These are phyloP conservation scores for Russula vinacea DNA, from an alignment of 768 basidiomycete genomes.

Conservation along the genomic window DNA sequence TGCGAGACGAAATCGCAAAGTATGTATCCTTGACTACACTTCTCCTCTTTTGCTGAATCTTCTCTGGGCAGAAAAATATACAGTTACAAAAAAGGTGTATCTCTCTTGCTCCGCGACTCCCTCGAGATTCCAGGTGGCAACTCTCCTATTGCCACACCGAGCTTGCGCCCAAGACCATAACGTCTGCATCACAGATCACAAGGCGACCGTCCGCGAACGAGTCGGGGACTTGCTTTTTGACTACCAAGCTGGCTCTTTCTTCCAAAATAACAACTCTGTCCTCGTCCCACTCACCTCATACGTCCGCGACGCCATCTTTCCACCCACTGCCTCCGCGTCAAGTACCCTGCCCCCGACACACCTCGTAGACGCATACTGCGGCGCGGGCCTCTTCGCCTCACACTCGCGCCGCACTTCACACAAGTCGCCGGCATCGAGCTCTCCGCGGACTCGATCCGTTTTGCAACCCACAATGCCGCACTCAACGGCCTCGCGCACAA, in stretches of 20 bases:
- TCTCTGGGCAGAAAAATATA: constrained; percentile 58
- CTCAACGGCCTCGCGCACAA: constrained; percentile 58
- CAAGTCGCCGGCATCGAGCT: constrained; percentile 89
- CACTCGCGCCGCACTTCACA: constrained; percentile 69
- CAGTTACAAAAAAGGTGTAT: constrained; percentile 83
- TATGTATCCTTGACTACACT: constrained; percentile 36
- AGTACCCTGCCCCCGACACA: constrained; percentile 53
- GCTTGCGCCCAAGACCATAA: constrained; percentile 48
- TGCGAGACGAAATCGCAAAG: constrained; percentile 68
- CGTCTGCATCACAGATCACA: constrained; percentile 81
- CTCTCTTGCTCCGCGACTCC: constrained; percentile 87
- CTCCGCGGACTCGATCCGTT: constrained; percentile 63
- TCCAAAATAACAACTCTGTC: constrained; percentile 97
- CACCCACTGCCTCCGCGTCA: constrained; percentile 27
- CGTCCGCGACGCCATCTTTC: constrained; percentile 71
- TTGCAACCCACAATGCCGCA: constrained; percentile 61
- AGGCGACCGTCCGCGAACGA: constrained; percentile 73
- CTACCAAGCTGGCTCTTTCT: constrained; percentile 86
- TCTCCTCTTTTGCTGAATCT: not conserved
- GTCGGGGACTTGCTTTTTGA: constrained; percentile 82
- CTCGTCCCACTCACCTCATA: constrained; percentile 80
- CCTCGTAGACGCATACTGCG: constrained; percentile 94
- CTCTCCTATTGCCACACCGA: constrained; percentile 26
- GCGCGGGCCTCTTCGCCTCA: constrained; percentile 86
- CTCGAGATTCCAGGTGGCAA: constrained; percentile 41